These are phyloP conservation scores for Kappamyces sp. DNA, from an alignment of 192 early-diverging fungal genomes.

Conservation along the genomic window DNA sequence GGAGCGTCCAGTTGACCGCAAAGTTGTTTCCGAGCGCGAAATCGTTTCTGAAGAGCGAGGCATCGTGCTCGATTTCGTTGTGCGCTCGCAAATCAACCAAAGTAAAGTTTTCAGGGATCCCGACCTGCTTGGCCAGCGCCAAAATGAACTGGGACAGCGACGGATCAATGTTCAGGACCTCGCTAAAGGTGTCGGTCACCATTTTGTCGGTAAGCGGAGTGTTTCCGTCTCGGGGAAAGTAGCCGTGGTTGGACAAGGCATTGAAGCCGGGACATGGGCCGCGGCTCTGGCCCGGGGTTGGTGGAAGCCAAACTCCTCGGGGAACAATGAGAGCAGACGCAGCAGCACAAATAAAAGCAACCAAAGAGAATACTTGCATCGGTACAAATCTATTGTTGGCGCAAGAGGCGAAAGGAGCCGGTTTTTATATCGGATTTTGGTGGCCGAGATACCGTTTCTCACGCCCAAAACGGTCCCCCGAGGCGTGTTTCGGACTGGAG, in stretches of 20 bases:
- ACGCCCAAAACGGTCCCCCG: too few relatives aligned
- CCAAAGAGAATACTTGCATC: background rate
- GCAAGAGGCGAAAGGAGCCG: too few relatives aligned
- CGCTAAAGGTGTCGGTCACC: background rate
- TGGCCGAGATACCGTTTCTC: too few relatives aligned
- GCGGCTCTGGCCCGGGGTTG: slow-evolving; percentile 13
- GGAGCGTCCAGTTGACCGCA: slow-evolving; percentile 6
- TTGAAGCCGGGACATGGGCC: slow-evolving; percentile 21
- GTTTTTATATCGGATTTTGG: too few relatives aligned
- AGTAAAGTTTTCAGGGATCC: slow-evolving; percentile 2
- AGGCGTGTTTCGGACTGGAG: too few relatives aligned
- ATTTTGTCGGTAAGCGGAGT: slow-evolving; percentile 6
- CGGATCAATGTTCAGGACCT: slow-evolving; percentile 1
- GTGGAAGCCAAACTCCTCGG: slow-evolving; percentile 12
- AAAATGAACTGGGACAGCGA: background rate
- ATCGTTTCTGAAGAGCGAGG: slow-evolving; percentile 28
- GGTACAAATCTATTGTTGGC: too few relatives aligned
- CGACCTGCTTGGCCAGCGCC: slow-evolving; percentile 1
- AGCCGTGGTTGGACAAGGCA: slow-evolving; percentile 33
- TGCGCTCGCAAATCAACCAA: slow-evolving; percentile 7
- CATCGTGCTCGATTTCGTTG: slow-evolving; percentile 33
- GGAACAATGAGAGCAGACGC: slow-evolving; percentile 3
- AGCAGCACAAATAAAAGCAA: background rate
- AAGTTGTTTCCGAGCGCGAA: slow-evolving; percentile 27
- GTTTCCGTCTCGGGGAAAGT: slow-evolving; percentile 26